Conservation (phyloP, 1,284 basidiomycete species). For the Grifola frondosa region DNA sequence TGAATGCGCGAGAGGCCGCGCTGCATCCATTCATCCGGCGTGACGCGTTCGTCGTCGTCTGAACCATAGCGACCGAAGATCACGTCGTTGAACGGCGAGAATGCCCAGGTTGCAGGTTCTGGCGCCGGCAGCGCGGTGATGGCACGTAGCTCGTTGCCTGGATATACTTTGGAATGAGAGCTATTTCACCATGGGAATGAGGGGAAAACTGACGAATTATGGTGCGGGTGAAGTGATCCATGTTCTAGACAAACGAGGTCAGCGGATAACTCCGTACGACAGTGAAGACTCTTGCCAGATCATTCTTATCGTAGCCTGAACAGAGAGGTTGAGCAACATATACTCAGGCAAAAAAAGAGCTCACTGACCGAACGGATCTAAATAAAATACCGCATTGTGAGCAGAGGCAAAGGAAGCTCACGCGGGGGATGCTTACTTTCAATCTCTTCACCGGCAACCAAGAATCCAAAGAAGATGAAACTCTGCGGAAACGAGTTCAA, state of each 20-base stretch:
- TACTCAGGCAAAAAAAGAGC: slow-evolving; percentile 4
- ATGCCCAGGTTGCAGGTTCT: slow-evolving; percentile 56
- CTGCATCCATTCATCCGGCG: slow-evolving; percentile 55
- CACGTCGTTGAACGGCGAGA: slow-evolving; percentile 56
- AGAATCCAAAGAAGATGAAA: slow-evolving; percentile 70
- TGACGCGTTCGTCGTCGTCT: slow-evolving; percentile 41
- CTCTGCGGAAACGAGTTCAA: slow-evolving; percentile 24
- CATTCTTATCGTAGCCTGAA: slow-evolving; percentile 64
- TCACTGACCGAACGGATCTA: slow-evolving; percentile 53
- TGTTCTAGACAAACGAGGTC: slow-evolving; percentile 38
- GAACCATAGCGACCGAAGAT: slow-evolving; percentile 41
- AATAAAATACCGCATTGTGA: slow-evolving; percentile 10
- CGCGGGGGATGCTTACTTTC: slow-evolving; percentile 47
- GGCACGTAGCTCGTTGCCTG: slow-evolving; percentile 56
- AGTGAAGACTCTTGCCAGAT: slow-evolving; percentile 44
- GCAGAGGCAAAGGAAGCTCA: slow-evolving; percentile 6
- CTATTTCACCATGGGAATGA: background rate
- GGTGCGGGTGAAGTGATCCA: slow-evolving; percentile 65
- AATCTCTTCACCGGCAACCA: slow-evolving; percentile 70
- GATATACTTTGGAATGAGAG: background rate
- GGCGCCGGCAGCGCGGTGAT: slow-evolving; percentile 58
- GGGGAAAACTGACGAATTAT: slow-evolving; percentile 52
- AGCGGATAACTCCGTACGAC: slow-evolving; percentile 4
- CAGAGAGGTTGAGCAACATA: slow-evolving; percentile 7
- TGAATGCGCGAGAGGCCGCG: slow-evolving; percentile 47